phyloP scores from a whole-genome alignment of 2,329 filamentous ascomycete genomes.

The Clarireedia hainanense region DNA sequence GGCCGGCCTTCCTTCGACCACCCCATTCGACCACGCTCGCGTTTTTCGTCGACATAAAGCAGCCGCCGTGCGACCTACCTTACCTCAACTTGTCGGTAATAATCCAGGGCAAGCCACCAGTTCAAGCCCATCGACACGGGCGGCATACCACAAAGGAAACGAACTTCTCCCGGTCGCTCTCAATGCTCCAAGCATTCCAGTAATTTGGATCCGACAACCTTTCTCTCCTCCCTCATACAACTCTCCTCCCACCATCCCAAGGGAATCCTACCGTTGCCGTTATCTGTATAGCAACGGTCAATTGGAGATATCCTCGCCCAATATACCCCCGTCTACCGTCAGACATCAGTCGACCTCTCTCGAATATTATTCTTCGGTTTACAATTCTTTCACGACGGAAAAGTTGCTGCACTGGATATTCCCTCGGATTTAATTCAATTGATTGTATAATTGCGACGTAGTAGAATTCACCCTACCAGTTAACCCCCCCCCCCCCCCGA shows the following conservation, averaged over 20 bases:
- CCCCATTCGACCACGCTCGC: background rate
- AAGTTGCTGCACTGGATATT: background rate
- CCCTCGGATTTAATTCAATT: conserved; percentile 2
- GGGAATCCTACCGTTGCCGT: background rate
- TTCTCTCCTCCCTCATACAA: background rate
- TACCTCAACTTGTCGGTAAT: background rate
- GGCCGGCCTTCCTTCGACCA: background rate
- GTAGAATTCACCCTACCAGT: background rate
- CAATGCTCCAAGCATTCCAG: conserved; percentile 9
- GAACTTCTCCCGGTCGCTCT: background rate
- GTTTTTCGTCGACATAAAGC: background rate
- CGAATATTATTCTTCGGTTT: background rate
- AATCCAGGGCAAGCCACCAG: background rate
- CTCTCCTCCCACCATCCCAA: background rate
- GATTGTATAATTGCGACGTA: conserved; percentile 1
- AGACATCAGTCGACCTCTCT: too few relatives aligned
- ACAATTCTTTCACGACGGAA: background rate
- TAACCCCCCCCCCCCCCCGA: background rate
- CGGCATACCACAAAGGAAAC: background rate
- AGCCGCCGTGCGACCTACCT: background rate
- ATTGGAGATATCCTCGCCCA: background rate
- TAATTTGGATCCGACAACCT: conserved; percentile 3
- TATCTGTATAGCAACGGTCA: conserved; percentile 7
- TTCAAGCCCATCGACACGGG: background rate
- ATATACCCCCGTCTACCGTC: too few relatives aligned